Evolutionary conservation across 2,329 filamentous ascomycete species (phyloP), one percentile per base, ranked within the genome.

Genomic region (Xylaria sp.): DNA sequence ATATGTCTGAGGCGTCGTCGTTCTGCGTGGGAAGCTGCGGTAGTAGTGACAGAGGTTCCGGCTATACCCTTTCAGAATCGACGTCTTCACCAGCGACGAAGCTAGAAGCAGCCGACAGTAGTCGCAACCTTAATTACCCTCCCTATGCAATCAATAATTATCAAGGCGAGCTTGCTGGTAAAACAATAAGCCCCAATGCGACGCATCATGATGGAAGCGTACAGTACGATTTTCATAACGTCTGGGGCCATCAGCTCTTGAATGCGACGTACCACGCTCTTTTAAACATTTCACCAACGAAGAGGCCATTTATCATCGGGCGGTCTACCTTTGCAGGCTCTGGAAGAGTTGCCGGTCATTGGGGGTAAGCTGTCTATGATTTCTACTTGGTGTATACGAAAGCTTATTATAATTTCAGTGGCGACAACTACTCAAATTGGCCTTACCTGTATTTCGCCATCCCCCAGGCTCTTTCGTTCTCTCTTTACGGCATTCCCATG

Each of bases 211-310:
- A 93, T 73, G 92, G 92, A 3, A 84, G 88, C 0, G 79, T 88
- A 49, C 91, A 97, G 77, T 97, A 97, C 76, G 93, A 97, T 77
- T 88, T 93, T 31, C 94, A 97, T 83, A 96, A 93, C 76, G 81
- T 96, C 0, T 95, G 86, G 75, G 92, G 92, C 0, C 86, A 92
- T 75, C 89, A 91, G 78, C 92, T 94, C 72, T 83, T 94, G 66
- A 91, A 92, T 68, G 91, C 92, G 10, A 96, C 93, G 0, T 93
- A 94, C 77, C 82, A 91, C 56, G 92, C 89, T 66, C 86, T 96
- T 39, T 82, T 90, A 2, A 78, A 83, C 1, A 83, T 92, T 20
- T 88, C 89, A 68, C 89, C 91, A 0, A 84, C 82, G 15, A 92
- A 92, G 78, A 89, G 94, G 0, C 94, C 94, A 0, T 93, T 97